Base-by-base conservation (phyloP, 768 basidiomycete genomes). In the Gymnopilus junonius region DNA sequence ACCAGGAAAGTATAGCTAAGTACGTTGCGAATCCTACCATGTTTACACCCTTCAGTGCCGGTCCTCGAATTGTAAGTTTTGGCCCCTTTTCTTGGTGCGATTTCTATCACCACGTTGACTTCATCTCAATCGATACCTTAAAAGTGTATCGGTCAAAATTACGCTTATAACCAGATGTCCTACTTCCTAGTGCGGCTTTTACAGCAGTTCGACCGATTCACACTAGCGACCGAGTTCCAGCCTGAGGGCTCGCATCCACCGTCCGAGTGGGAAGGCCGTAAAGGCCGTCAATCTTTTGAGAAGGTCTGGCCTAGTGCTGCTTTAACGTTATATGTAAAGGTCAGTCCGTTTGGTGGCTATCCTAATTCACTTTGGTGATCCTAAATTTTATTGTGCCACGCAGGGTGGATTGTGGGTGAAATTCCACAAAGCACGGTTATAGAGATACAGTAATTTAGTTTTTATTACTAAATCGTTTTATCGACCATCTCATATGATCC, bases 91-190 rank as follows among this genome's bases (percentile, higher is more conserved):
- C 17, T 43, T 35, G 50, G 23, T 39, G 29, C 42, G 21, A 12
- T n/a, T n/a, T n/a, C n/a, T 14, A 27, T 25, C 42, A 23, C 32
- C 32, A 20, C 31, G 48, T 27, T 54, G 32, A 55, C 37, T 53
- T 27, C 50, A 32, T n/a, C n/a, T 35, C 42, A 21, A 58, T 35
- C 14, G 20, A 54, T 23, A 53, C 61, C 35, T 32, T 25, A 37
- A 34, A 69, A 91, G 89, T 91, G 89, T 67, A 73, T 91, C 20
- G 88, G 88, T 11, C 87, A 90, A 71, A 87, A 90, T 67, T 91
- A 91, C 61, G 91, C 90, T 5, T 88, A 88, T 68, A 91, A 91
- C 70, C 87, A 92, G 74, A 86, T 87, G 51, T 85, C 88, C n/a
- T 92, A 85, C 69, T 86, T 92, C 74, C 82, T 92, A 43, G 85